Evolutionary conservation across 129 eudicot species (phyloP), one percentile per base, ranked within the genome.

Genomic region (Sambucus nigra): DNA sequence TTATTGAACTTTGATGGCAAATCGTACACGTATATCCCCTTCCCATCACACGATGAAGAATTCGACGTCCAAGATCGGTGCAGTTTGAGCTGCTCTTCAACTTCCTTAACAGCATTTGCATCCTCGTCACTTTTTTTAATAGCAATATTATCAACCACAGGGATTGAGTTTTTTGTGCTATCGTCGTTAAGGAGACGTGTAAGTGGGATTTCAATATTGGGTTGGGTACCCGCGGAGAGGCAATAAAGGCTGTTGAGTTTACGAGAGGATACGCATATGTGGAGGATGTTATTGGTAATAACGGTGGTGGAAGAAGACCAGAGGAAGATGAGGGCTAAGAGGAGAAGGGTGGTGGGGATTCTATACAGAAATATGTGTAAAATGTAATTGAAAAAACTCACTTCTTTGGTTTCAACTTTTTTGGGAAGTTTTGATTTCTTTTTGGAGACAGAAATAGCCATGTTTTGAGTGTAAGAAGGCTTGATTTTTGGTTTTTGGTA

Each of bases 1-100:
- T 80, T 74, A 75, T 83, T 88, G 68, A 88, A 88, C 79, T 80
- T 83, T 2, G 87, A 47, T 59, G 96, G 94, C 67, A 83, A 57
- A 26, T 88, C 87, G 41, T 80, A 88, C 48, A 88, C 91, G 45
- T 72, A 88, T 21, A 83, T 63, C 44, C 89, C 87, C 29, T 71
- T 60, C 14, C 80, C 86, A 0, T 77, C 69, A 3, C 96, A 88
- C 6, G 66, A 71, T 45, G 60, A 25, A 7, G 70, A 74, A 38
- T 63, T 73, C 21, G 80, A 53, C 0, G 16, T 58, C 88, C 92
- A 83, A 1, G 89, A 80, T 14, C 94, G 73, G 5, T 82, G 94
- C 17, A 77, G 51, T 46, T 51, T 76, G 18, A 87, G 65, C 14
- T 80, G 79, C 63, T 80, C 81, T 65, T 77, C 76, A 1, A 79